A percentile compares a stretch with the other conserved stretches of the same genome.
phyloP scores from a whole-genome alignment of 495 filamentous ascomycete species.

The Penicillium robsamsonii region DNA sequence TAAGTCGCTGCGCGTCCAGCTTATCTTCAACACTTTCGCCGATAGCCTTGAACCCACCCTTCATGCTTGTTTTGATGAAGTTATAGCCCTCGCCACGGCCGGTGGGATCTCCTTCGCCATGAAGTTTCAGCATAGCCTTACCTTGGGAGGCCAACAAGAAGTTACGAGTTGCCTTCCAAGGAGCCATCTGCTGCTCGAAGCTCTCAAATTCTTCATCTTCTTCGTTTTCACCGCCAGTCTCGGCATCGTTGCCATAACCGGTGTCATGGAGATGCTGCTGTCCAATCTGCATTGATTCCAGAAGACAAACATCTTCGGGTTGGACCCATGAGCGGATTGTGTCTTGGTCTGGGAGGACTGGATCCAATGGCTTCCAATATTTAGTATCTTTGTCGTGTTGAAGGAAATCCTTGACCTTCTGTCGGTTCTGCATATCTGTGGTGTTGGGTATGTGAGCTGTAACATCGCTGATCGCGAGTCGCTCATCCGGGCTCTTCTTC shows the following conservation, averaged over 20 bases:
- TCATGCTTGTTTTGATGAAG: conserved; percentile 97
- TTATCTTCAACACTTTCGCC: conserved; percentile 87
- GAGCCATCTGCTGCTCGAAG: conserved; percentile 86
- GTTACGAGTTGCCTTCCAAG: conserved; percentile 92
- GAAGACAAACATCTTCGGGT: conserved; percentile 88
- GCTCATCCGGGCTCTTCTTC: conserved; percentile 64
- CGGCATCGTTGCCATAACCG: conserved; percentile 70
- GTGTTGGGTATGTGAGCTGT: conserved; percentile 86
- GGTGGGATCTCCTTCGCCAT: conserved; percentile 94
- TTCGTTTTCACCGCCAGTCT: conserved; percentile 68
- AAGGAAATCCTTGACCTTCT: conserved; percentile 96
- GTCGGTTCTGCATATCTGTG: conserved; percentile 88
- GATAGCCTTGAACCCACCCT: conserved; percentile 89
- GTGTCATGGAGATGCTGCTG: conserved; percentile 78
- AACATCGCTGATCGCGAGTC: conserved; percentile 73
- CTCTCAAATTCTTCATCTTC: conserved; percentile 64
- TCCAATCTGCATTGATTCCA: conserved; percentile 97
- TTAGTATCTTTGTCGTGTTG: conserved; percentile 78
- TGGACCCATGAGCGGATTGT: conserved; percentile 82
- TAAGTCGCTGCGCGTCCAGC: conserved; percentile 74
- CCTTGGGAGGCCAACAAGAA: conserved; percentile 90
- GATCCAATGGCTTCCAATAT: conserved; percentile 80
- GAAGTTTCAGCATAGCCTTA: conserved; percentile 94
- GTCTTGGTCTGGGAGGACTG: conserved; percentile 66
- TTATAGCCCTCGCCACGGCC: conserved; percentile 90